Evolutionary conservation across 768 basidiomycete genomes (phyloP).

Genomic region (Rhizopogon rudus): DNA sequence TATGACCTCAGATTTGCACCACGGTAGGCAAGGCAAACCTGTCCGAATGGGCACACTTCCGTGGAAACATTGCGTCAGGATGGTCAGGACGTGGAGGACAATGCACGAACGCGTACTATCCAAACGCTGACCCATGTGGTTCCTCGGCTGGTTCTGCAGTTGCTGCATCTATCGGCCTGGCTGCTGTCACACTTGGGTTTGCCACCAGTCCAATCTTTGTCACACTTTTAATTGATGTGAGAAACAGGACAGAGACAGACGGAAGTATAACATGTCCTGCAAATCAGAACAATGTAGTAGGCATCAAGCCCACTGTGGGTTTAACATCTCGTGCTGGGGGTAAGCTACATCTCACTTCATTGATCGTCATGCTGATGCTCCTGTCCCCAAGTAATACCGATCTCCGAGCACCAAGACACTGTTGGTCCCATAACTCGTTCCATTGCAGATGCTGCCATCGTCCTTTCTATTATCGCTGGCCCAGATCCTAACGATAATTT

Average conservation of each 20-base stretch:
- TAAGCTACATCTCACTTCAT: constrained; percentile 10
- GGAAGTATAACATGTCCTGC: constrained; percentile 53
- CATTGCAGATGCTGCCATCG: constrained; percentile 49
- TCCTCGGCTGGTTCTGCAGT: constrained; percentile 59
- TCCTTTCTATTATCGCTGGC: constrained; percentile 52
- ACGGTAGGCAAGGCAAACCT: constrained; percentile 48
- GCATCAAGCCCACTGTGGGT: constrained; percentile 58
- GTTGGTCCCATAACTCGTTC: constrained; percentile 54
- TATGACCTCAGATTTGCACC: not conserved
- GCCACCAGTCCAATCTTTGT: not conserved
- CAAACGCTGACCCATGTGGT: constrained; percentile 49
- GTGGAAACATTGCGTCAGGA: constrained; percentile 41
- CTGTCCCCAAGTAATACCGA: constrained; percentile 42
- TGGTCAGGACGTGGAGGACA: constrained; percentile 59
- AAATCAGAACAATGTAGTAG: constrained; percentile 48
- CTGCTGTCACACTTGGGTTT: constrained; percentile 39
- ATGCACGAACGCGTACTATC: constrained; percentile 44
- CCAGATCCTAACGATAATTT: constrained; percentile 50
- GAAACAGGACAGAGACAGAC: constrained; percentile 38
- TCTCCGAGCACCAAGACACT: constrained; percentile 53
- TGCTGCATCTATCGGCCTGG: constrained; percentile 46
- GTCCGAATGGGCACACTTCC: constrained; percentile 48
- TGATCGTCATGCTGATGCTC: not conserved
- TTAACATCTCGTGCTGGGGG: constrained; percentile 60
- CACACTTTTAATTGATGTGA: not conserved